Conservation (phyloP, 2,329 filamentous ascomycete genomes). For the Zasmidium angulare region DNA sequence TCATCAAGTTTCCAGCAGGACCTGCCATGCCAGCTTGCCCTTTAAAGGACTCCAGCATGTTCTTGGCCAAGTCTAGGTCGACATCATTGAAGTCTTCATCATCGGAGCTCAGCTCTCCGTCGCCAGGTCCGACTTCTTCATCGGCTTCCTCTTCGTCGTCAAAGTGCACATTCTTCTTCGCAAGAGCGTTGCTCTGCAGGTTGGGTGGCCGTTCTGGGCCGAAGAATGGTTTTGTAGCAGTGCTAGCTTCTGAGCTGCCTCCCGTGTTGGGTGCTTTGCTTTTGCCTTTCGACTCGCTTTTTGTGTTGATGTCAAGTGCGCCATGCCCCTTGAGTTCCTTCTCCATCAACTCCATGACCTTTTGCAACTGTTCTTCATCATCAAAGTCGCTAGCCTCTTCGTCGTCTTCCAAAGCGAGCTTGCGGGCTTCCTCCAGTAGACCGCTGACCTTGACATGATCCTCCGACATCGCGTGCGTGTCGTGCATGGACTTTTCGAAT, state of each 20-base stretch:
- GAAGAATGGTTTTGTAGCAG: slow-evolving; percentile 23
- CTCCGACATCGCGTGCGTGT: slow-evolving; percentile 75
- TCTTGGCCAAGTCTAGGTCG: slow-evolving; percentile 85
- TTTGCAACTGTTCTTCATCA: slow-evolving; percentile 61
- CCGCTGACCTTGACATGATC: slow-evolving; percentile 36
- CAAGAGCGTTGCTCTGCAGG: slow-evolving; percentile 13
- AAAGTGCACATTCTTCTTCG: slow-evolving; percentile 23
- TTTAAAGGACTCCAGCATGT: slow-evolving; percentile 89
- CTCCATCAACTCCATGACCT: slow-evolving; percentile 69
- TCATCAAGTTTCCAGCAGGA: slow-evolving; percentile 82
- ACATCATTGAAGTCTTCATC: slow-evolving; percentile 64
- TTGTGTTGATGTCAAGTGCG: slow-evolving; percentile 54
- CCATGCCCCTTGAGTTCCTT: slow-evolving; percentile 69
- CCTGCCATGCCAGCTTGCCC: slow-evolving; percentile 82
- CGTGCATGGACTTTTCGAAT: slow-evolving; percentile 83
- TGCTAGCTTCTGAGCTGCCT: slow-evolving; percentile 13
- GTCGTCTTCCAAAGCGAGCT: slow-evolving; percentile 40
- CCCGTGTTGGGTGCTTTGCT: slow-evolving; percentile 21
- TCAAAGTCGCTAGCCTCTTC: slow-evolving; percentile 46
- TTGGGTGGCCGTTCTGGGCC: slow-evolving; percentile 32
- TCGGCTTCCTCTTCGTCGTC: slow-evolving; percentile 36
- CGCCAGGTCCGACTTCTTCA: slow-evolving; percentile 42
- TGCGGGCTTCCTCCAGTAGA: slow-evolving; percentile 36
- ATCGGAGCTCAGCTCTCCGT: slow-evolving; percentile 40
- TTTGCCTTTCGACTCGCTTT: slow-evolving; percentile 31